Evolutionary conservation across 164 flowering plant genomes (phyloP), one percentile per base, ranked within the genome.

Genomic region (Piper betle): DNA sequence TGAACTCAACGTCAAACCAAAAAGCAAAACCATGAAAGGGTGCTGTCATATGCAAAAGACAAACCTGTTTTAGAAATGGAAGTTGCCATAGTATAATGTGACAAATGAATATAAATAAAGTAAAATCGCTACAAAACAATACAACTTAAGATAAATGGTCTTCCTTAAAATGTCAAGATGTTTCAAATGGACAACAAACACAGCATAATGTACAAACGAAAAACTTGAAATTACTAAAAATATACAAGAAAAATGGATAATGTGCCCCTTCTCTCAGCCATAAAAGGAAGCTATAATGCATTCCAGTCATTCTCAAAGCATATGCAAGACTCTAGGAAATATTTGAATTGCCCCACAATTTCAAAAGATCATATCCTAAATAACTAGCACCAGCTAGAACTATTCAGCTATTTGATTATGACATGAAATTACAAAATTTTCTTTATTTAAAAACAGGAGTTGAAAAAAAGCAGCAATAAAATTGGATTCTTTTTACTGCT

Each of bases 1-100:
- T 67, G 73, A 93, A 93, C 72, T 84, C 96, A 67, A 93, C 97
- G 72, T 93, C 97, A 58, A 93, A 93, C 99, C 99, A 93, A 76
- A 93, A 90, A 11, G 93, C 99, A 80, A 93, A 93, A 42, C 99
- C 99, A 77, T 93, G 86, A 56, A 93, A 64, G 52, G 96, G 95
- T 65, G 93, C 99, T 93, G 86, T 18, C 70, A 67, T 50, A 33
- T n/a, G 57, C 55, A 25, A 25, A 25, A 25, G 33, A 58, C 42
- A 61, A 37, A 38, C 0, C 11, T 2, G 39, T 17, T 37, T 39
- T 10, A 58, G 5, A 39, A 15, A 39, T 33, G 25, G 33, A 55
- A 11, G 4, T 10, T n/a, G 10, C 25, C 57, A 18, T 37, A 20
- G 19, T 4, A 46, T 10, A 18, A 55, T 55, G 37, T 19, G 13